Evolutionary conservation across 2,329 filamentous ascomycete species (phyloP), one percentile per base, ranked within the genome.

Genomic region (Apiospora rasikravindrae): DNA sequence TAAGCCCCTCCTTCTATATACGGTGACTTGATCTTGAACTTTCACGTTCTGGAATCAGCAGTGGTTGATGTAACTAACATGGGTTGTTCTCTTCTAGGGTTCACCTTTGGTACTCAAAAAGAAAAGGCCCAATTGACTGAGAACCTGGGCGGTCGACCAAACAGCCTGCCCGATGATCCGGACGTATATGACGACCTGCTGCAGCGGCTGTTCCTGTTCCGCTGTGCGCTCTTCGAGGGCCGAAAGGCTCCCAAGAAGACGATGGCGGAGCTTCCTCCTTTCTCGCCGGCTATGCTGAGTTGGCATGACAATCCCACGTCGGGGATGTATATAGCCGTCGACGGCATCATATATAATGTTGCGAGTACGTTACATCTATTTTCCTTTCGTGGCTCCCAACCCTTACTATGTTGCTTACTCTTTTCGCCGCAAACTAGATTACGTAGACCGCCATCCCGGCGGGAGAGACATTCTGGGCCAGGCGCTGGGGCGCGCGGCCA

Each of bases 381-480:
- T 29, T 10, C 10, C 4, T 61, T 10, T 37, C 53, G 8, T 5
- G 8, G 3, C 1, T 22, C 1, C 2, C 3, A 5, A 14, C n/a
- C 19, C 1, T 6, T 24, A 3, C 61, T 2, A 11, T 11, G 24
- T 14, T 26, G 53, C 47, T 40, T 8, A 57, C 7, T 5, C 11
- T 16, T 4, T 29, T 26, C 11, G 26, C n/a, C 8, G 2, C 29
- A 24, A 37, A 37, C 4, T 29, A 77, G 76, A 14, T 1, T 77
- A 76, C 33, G 16, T 73, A 1, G 70, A 51, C 40, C 73, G 71
- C 29, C 76, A 77, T 44, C 76, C 76, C 1, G 76, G 76, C 4
- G 76, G 76, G 1, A 64, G 26, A 29, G n/a, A 29, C 5, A 33
- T 73, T 8, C 13, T 77, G 19, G 51, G 69, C 7, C 45, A 70